A percentile compares a stretch with the other conserved stretches of the same genome.
Evolutionary conservation across 768 basidiomycete genomes (phyloP).

Genomic region (Gloeophyllum trabeum): DNA sequence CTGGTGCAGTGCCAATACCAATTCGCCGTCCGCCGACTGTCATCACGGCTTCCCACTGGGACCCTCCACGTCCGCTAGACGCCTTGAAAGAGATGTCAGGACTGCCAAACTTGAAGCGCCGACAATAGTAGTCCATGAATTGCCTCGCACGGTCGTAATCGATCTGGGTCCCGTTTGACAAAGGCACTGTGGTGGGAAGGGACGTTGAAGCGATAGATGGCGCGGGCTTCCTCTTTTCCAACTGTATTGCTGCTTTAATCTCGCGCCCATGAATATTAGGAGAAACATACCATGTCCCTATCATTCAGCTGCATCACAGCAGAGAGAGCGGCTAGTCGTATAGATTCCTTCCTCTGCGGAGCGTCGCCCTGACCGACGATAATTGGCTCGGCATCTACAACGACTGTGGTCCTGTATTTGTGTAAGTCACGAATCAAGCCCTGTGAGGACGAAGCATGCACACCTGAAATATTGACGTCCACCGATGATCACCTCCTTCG

Average conservation of each 20-base stretch:
- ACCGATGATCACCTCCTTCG: conserved; percentile 16
- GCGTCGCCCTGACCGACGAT: conserved; percentile 57
- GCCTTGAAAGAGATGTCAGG: conserved; percentile 54
- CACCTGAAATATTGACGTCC: conserved; percentile 34
- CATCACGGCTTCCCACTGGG: conserved; percentile 69
- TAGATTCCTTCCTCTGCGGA: conserved; percentile 47
- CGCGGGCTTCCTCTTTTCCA: neutral
- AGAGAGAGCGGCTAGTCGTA: conserved; percentile 66
- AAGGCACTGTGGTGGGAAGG: conserved; percentile 14
- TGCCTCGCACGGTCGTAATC: conserved; percentile 64
- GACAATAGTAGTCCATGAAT: conserved; percentile 96
- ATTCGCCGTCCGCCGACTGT: conserved; percentile 69
- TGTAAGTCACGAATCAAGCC: conserved; percentile 23
- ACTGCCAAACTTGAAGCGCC: conserved; percentile 58
- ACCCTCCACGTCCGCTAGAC: no score
- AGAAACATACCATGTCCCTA: conserved; percentile 46
- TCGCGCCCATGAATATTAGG: neutral
- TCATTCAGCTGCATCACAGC: conserved; percentile 61
- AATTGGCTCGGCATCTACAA: conserved; percentile 16
- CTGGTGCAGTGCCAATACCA: conserved; percentile 59
- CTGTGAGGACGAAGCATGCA: conserved; percentile 3
- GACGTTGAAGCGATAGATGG: neutral
- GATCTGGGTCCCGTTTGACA: conserved; percentile 58
- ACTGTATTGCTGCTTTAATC: conserved; percentile 6
- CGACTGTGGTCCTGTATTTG: conserved; percentile 13